Evolutionary conservation across 768 basidiomycete genomes (phyloP), one percentile per base, ranked within the genome.

Genomic region (Lyophyllum semitale): DNA sequence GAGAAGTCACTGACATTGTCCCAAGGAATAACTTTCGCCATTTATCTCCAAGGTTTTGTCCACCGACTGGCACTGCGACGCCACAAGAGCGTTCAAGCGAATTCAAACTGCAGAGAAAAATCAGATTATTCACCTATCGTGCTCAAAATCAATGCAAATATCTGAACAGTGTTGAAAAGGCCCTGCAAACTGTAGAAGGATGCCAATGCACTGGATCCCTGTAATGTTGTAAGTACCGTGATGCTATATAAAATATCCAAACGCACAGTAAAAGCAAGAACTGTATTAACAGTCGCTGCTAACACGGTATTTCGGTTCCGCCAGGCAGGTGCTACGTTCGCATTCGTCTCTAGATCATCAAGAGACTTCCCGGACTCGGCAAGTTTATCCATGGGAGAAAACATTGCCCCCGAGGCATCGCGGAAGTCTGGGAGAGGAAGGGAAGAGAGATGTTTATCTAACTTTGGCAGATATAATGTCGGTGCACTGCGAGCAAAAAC

Each of bases 111-210:
- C 11, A 33, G n/a, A n/a, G n/a, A n/a, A 48, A 13, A 17, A 12
- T 29, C 17, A 8, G 27, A 30, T 37, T 23, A 44, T 71, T 37
- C 62, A 88, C 88, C 79, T 56, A 89, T 79, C 2, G 87, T 88
- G 54, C 78, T 84, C 54, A 91, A 66, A 41, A 91, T 77, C 25
- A 91, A 71, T 0, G 88, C 87, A 66, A 89, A 88, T 32, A 90
- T 77, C 63, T 91, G 88, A 0, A 90, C 68, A 0, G 84, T 87
- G 58, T 87, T 87, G 49, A 82, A 75, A 9, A 89, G 73, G 37
- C 88, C 87, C 62, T 87, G 84, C 20, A 89, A 66, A 65, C 87
- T 88, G 63, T 89, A 91, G 59, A 83, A 88, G 0, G 82, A 79
- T 4, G 86, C 82, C 32, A 89, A 70, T 23, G 79, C 81, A 66